phyloP scores from a whole-genome alignment of 2,329 filamentous ascomycete genomes.

The Xylariaceae sp. region DNA sequence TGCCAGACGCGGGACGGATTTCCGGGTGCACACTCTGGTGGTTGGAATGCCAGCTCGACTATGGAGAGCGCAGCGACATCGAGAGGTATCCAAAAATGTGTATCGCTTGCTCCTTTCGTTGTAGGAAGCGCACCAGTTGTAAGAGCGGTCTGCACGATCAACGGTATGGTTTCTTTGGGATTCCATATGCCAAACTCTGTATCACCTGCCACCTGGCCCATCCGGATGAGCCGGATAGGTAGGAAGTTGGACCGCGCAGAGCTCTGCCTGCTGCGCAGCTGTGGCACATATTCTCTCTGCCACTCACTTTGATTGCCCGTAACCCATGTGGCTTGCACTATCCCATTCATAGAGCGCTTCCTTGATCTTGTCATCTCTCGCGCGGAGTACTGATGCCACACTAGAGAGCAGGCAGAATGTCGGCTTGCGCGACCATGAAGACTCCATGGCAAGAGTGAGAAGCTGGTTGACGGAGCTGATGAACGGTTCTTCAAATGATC shows the following conservation, averaged over 20 bases:
- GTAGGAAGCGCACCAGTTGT: neutral
- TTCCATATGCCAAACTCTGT: neutral
- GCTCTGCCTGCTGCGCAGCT: neutral
- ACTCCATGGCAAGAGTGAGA: neutral
- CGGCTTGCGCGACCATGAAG: neutral
- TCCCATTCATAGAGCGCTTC: neutral
- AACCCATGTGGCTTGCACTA: neutral
- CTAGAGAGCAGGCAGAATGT: slow-evolving; percentile 1
- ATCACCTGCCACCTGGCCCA: neutral
- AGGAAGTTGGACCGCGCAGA: neutral
- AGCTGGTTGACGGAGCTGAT: neutral
- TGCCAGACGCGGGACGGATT: neutral
- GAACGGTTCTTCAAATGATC: neutral
- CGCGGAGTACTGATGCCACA: neutral
- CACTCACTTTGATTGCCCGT: slow-evolving; percentile 1
- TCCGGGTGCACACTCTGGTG: neutral
- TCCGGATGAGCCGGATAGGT: neutral
- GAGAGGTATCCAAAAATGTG: neutral
- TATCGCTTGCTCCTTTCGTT: neutral
- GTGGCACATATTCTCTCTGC: neutral
- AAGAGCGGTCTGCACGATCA: neutral
- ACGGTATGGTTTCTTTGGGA: neutral
- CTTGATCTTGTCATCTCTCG: neutral
- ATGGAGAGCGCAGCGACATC: neutral
- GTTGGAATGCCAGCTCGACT: neutral